Evolutionary conservation across 2,329 filamentous ascomycete genomes (phyloP), one percentile per base, ranked within the genome.

Genomic region (Dichotomopilus funicola): DNA sequence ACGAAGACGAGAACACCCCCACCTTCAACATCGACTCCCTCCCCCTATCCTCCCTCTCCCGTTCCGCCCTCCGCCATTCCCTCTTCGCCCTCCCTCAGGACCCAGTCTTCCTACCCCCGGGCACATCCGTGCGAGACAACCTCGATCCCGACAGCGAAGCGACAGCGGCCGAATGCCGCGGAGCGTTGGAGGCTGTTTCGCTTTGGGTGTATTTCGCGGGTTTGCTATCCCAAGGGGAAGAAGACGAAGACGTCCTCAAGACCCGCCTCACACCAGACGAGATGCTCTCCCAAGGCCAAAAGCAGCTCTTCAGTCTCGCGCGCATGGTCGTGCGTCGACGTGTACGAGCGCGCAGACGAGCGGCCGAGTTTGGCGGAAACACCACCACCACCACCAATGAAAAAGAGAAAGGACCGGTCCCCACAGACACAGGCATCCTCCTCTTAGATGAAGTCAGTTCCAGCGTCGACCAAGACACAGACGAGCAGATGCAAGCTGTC

Each of bases 271-370:
- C 19, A 27, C 19, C 19, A 27, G 19, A 27, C 19, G 72, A 78
- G 6, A 70, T 73, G 50, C 70, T 84, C 5, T 78, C 75, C 5
- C 75, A 78, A 37, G 85, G 85, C 0, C 83, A 87, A 65, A 77
- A 76, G 45, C 84, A 87, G 62, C 72, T 87, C 0, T 84, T 88
- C 61, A 82, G 78, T 59, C 73, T 88, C 1, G 83, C 79, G 0
- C 69, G 83, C 0, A 83, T 81, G 0, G 72, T 86, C 13, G 66
- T 87, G 6, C 69, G 77, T 4, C 59, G 66, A 12, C 45, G 66
- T 11, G 54, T 65, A 2, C 46, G 63, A 8, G 51, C 56, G 1
- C 38, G 52, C 19, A 44, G 50, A 13, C 36, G 46, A 11, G 48
- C 47, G 8, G 53, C 34, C 2, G 53, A 51, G 46, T 43, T 49